Percentiles rank a stretch among this genome's conserved stretches.
Evolutionary conservation across 2,329 filamentous ascomycete species (phyloP).

Genomic region (Paracorniculantispora psalliotae): DNA sequence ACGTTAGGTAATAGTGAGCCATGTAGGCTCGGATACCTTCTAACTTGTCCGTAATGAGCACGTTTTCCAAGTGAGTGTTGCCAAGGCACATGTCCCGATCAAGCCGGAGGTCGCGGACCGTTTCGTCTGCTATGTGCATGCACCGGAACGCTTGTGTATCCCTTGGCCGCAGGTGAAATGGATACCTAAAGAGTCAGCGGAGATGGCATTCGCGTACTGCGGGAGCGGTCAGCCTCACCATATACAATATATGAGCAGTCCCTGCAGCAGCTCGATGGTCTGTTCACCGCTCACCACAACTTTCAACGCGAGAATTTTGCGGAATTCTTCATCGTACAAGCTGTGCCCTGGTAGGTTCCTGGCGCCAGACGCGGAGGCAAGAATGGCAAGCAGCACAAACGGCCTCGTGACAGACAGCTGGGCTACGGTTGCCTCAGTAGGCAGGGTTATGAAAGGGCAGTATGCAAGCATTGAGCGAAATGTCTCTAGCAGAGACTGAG

Average conservation of each 20-base stretch:
- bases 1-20: neutral
- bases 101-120: constrained; percentile 45
- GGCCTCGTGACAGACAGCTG: constrained; percentile 42
- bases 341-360: constrained; percentile 45
- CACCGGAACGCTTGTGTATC: constrained; percentile 47
- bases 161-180: constrained; percentile 48
- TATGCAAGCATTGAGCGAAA: constrained; percentile 40
- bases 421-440: constrained; percentile 36
- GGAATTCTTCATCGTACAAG: constrained; percentile 53
- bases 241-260: constrained; percentile 51
- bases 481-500: constrained; percentile 37
- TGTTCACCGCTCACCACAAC: constrained; percentile 53
- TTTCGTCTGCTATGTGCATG: constrained; percentile 47
- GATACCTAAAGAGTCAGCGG: constrained; percentile 37
- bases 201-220: neutral
- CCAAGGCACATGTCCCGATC: too few species aligned
- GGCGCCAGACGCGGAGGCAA: constrained; percentile 45
- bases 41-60: constrained; percentile 26
- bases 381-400: constrained; percentile 50
- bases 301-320: constrained; percentile 50
- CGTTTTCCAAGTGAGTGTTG: constrained; percentile 16
- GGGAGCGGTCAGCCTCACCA: constrained; percentile 39
- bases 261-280: constrained; percentile 51
- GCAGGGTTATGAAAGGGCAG: constrained; percentile 41
- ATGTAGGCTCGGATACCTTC: constrained; percentile 40